Evolutionary conservation across 805 yeast species (phyloP), one percentile per base, ranked within the genome.

Genomic region (Zygosaccharomyces rouxii): DNA sequence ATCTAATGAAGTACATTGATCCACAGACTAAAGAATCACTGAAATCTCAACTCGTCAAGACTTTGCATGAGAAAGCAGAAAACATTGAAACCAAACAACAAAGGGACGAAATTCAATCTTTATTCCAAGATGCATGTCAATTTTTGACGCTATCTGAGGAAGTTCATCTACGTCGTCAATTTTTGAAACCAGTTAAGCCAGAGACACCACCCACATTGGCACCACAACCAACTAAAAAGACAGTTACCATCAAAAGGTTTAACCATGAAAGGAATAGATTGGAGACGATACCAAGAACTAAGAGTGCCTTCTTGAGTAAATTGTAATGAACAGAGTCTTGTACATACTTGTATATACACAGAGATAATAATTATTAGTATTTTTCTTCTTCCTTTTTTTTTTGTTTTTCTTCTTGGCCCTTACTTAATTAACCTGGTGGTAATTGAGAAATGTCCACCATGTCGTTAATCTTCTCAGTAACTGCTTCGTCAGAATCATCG

Each of bases 401-500:
- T n/a, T 21, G 30, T 5, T 23, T 5, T 33, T 18, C 10, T 29
- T 14, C 30, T 18, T 16, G 18, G 19, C 28, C 5, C 33, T 16
- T 18, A 25, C 11, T 11, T 19, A 11, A 2, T 63, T 77, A 92
- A 78, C 99, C 98, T 23, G 99, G 99, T 53, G 99, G 99, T 63
- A 92, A 78, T 70, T 84, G 88, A 47, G 92, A 78, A 56, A 84
- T 85, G 68, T 92, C 98, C 52, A 89, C 95, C 57, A 81, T 79
- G 48, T 85, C 87, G 48, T 74, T 69, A 23, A 65, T 62, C 52
- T 62, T 56, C 21, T 81, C 72, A 21, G 75, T 73, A 30, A 83
- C 86, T 51, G 79, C 81, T 53, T 72, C 72, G 13, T 71, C 70
- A 28, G 73, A 72, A 7, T 77, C 84, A 19, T 73, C 77, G 16